Evolutionary conservation across 345 rosid species (phyloP).

Genomic region (Dipteronia sinensis): DNA sequence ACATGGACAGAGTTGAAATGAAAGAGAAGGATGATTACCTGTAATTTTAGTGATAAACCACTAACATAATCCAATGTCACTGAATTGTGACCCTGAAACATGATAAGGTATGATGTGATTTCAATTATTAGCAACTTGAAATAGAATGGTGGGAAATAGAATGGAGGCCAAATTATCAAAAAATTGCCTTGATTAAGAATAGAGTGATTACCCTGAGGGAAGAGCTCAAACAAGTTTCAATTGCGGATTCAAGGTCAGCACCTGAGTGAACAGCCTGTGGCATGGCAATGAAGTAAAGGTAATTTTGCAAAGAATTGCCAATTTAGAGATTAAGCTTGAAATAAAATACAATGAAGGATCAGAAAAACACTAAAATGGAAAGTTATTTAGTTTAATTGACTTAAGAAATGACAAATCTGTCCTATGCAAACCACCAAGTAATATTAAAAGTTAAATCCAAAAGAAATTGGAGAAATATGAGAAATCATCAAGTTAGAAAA

Average conservation of each 20-base stretch:
- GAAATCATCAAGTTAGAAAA: background rate
- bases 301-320: background rate
- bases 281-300: conserved; percentile 9
- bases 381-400: background rate
- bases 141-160: conserved; percentile 9
- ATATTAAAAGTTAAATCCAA: background rate
- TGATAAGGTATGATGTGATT: conserved; percentile 1
- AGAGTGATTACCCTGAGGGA: conserved; percentile 26
- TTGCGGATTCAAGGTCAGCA: conserved; percentile 49
- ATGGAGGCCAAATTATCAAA: background rate
- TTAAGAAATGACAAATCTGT: conserved; percentile 7
- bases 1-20: background rate
- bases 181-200: conserved; percentile 10
- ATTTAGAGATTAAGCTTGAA: background rate
- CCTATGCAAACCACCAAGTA: background rate
- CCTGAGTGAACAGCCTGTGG: conserved; percentile 46
- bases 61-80: conserved; percentile 11
- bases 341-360: background rate
- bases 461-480: background rate
- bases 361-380: conserved; percentile 1
- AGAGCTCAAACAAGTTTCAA: conserved; percentile 37
- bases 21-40: conserved; percentile 21
- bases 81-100: conserved; percentile 29
- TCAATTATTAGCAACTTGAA: conserved; percentile 17
- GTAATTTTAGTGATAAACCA: conserved; percentile 31